Evolutionary conservation across 192 early-diverging fungal genomes (phyloP), one percentile per base, ranked within the genome.

Genomic region (Chytriomyces hyalinus): DNA sequence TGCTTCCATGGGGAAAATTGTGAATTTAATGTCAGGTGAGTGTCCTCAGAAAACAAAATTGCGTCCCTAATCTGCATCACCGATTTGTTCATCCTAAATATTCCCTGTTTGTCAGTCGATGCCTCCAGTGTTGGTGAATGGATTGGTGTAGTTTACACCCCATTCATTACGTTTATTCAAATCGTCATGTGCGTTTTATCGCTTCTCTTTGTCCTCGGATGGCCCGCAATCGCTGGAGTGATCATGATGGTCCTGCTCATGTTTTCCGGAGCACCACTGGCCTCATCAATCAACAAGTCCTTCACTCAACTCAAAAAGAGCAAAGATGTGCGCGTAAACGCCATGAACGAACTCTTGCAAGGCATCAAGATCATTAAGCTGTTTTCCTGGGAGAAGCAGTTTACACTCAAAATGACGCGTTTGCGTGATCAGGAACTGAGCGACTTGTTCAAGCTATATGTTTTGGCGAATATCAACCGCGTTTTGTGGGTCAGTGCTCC

Each of bases 281-380:
- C n/a, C 43, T 48, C 6, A 61, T 88, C 61, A 60, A 57, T 10
- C 57, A 5, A 17, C 69, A 85, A 61, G 74, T 87, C 28, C 76
- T 75, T 43, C 47, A 22, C 49, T 68, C 84, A 24, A 81, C 84
- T 3, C 82, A 82, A 7, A 81, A 92, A 10, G 61, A 67, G 6
- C 9, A 93, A 92, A 13, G 93, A 94, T 78, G 77, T 78, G 28
- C 90, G 93, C 57, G 89, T 94, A 65, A 92, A 92, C 45, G 70
- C 89, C 0, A 92, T 86, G 0, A 86, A 90, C 49, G 92, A 94
- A 62, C 80, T 91, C 22, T 70, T 94, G 26, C 77, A 83, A 43
- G 91, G 92, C 17, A 94, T 94, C 80, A 88, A 90, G 43, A 88
- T 93, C 59, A 89, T 94, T 82, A 94, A 93, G 78, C 90, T 88